These are phyloP conservation scores for Botrytis deweyae DNA, from an alignment of 2,329 filamentous ascomycete species.

Conservation along the genomic window DNA sequence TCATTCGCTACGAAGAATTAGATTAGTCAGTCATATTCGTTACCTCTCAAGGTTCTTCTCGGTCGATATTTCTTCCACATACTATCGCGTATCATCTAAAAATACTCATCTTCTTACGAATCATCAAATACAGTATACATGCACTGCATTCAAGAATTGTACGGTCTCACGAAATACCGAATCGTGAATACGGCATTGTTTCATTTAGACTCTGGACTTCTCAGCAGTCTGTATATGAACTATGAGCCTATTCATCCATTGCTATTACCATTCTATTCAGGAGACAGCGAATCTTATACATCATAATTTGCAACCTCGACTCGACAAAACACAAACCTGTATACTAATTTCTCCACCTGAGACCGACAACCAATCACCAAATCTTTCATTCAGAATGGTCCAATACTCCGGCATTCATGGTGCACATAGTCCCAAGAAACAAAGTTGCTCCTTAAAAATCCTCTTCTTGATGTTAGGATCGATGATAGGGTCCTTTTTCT, in stretches of 20 bases:
- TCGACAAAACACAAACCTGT: background rate
- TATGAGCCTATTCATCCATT: background rate
- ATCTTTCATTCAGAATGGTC: background rate
- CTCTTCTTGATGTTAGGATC: background rate
- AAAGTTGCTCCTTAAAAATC: background rate
- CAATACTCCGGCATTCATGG: background rate
- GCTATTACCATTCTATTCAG: background rate
- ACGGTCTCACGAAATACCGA: background rate
- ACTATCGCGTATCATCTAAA: background rate
- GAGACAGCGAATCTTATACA: background rate
- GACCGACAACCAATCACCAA: background rate
- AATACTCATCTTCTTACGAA: background rate
- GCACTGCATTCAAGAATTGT: background rate
- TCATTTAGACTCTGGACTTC: rapidly evolving
- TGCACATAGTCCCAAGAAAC: background rate
- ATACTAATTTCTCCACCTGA: background rate
- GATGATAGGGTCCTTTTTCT: background rate
- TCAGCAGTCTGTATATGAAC: background rate
- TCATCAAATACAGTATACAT: background rate
- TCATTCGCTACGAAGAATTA: background rate
- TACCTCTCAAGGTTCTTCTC: background rate
- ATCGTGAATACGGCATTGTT: background rate
- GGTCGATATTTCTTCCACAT: background rate
- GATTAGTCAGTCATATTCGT: background rate
- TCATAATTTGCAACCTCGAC: background rate